phyloP scores from a whole-genome alignment of 306 rosid genomes.

The Castanea mollissima region DNA sequence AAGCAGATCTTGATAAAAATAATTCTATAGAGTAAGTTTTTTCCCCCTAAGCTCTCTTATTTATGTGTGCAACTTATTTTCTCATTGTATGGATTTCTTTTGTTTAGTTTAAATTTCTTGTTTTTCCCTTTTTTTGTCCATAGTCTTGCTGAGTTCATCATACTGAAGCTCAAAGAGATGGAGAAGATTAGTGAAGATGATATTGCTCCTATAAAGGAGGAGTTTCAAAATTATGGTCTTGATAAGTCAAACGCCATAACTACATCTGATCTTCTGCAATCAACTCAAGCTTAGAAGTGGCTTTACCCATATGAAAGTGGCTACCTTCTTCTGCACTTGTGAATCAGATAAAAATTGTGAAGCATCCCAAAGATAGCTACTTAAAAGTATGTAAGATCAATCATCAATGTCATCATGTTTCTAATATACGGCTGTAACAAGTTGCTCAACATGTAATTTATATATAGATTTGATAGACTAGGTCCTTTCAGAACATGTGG shows the following conservation, averaged over 20 bases:
- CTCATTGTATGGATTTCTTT: not conserved
- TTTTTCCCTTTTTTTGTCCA: not conserved
- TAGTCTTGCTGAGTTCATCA: conserved; percentile 67
- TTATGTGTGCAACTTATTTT: not conserved
- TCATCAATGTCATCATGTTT: not conserved
- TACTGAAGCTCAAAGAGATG: conserved; percentile 78
- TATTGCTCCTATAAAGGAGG: conserved; percentile 49
- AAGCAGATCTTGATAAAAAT: conserved; percentile 78
- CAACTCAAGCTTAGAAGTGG: conserved; percentile 4
- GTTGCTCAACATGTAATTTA: not conserved
- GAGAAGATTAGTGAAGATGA: conserved; percentile 68
- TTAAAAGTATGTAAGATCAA: not conserved
- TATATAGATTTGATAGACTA: not conserved
- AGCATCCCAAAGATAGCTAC: no score
- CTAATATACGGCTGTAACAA: not conserved
- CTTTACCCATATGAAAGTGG: not conserved
- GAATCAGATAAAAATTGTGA: not conserved
- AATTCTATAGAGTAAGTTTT: conserved; percentile 67
- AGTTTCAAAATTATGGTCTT: conserved; percentile 48
- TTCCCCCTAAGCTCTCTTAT: not conserved
- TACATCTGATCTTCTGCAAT: conserved; percentile 9
- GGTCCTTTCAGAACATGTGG: not conserved
- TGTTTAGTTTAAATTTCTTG: not conserved
- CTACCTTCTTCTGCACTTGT: not conserved
- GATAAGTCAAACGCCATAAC: conserved; percentile 23